Base-by-base conservation (phyloP, 2,329 filamentous ascomycete species). In the Sclerotinia sclerotiorum region DNA sequence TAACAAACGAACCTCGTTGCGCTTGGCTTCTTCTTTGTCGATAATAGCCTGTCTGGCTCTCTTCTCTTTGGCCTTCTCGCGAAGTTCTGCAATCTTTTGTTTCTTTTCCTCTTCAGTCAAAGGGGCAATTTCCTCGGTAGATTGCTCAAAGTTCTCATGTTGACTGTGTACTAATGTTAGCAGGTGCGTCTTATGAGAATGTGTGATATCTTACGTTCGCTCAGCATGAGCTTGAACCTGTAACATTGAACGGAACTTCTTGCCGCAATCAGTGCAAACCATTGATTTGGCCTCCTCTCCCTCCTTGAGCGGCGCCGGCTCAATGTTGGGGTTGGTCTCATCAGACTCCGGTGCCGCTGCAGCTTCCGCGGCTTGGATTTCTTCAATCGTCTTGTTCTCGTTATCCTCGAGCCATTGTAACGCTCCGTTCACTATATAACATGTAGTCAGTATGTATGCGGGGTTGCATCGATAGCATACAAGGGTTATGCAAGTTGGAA, bases 331-430 rank as follows among this genome's bases (percentile, higher is more conserved):
- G 27, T 83, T 83, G 2, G 83, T 84, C 11, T 86, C 83, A 3
- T 82, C 80, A 4, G 83, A 84, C 1, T 79, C 78, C 32, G 79
- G 77, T 39, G 76, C 73, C 27, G 74, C 73, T 7, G 79, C 79
- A 4, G 82, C 54, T 27, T 67, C 44, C 6, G 51, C 42, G n/a
- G 46, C 82, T 71, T 91, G 85, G 70, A 98, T 89, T 69, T 97
- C 90, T 49, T 97, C 93, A 54, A 97, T 78, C 1, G 91, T 84
- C 74, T 91, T 97, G 79, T 97, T 93, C 78, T 96, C 89, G 78
- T 96, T 97, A 74, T 91, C 87, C 78, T 97, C 94, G 1, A 99
- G 86, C 95, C 95, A 99, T 81, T 97, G 92, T 69, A 99, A 86
- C 65, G 95, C 95, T 73, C 89, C 90, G 78, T 95, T 90, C 58